Conservation (phyloP, 2,329 filamentous ascomycete genomes). For the Colletotrichum brevisporum region DNA sequence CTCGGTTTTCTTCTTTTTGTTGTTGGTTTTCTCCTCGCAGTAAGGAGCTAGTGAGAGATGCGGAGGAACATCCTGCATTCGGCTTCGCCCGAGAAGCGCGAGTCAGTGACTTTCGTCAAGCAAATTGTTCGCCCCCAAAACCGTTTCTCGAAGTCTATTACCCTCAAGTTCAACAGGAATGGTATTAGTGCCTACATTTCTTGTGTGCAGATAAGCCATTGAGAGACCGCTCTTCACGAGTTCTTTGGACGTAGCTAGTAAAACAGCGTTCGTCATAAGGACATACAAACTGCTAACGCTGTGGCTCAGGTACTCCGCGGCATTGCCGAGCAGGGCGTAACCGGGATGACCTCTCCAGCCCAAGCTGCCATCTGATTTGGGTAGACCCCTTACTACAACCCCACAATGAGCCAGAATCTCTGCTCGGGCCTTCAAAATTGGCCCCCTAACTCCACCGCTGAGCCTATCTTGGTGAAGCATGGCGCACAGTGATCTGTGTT, state of each 20-base stretch:
- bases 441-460: neutral
- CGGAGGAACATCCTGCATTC: constrained; percentile 12
- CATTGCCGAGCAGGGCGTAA: neutral
- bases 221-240: neutral
- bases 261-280: too few species aligned
- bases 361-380: neutral
- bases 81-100: constrained; percentile 4
- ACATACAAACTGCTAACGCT: too few species aligned
- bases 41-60: neutral
- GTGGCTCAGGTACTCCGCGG: neutral
- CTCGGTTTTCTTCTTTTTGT: neutral
- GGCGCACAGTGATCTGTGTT: constrained; percentile 12
- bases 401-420: constrained; percentile 20
- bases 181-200: neutral
- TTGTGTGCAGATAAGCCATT: neutral
- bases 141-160: neutral
- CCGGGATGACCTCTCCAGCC: neutral
- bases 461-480: constrained; percentile 10
- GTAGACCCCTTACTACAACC: neutral
- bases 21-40: neutral
- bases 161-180: neutral
- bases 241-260: too few species aligned
- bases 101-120: constrained; percentile 2
- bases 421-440: neutral
- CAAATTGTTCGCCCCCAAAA: constrained; percentile 5